Conservation (phyloP, 2,329 filamentous ascomycete species). For the Diaporthe sp. region DNA sequence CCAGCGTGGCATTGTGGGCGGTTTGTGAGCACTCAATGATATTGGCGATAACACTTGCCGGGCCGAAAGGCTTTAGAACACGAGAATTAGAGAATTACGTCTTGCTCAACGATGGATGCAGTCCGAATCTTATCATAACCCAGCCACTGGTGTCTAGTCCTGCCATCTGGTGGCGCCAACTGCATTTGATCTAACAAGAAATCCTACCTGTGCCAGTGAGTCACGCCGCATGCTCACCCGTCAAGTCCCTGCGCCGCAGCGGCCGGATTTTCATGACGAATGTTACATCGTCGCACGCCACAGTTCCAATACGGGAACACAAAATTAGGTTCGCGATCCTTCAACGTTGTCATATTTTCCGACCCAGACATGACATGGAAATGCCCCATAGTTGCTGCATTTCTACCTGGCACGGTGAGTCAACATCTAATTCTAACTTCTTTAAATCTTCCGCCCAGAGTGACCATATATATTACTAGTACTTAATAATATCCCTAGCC, state of each 20-base stretch:
- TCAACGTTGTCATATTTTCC: background rate
- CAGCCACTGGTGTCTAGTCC: background rate
- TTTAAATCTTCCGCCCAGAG: background rate
- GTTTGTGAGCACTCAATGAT: background rate
- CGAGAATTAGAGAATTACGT: background rate
- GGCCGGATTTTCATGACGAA: background rate
- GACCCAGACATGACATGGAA: background rate
- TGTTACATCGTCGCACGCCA: constrained; percentile 13
- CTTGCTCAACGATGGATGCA: background rate
- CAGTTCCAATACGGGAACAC: background rate
- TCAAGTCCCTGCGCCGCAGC: constrained; percentile 11
- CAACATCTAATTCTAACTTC: background rate
- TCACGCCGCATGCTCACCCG: constrained; percentile 7
- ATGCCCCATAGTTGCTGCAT: background rate
- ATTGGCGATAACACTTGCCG: background rate
- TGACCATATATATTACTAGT: too few relatives aligned
- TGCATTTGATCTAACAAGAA: background rate
- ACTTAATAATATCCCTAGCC: too few relatives aligned
- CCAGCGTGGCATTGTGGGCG: constrained; percentile 7
- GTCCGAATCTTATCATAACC: background rate
- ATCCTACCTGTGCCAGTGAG: background rate
- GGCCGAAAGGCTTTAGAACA: background rate
- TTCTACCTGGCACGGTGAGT: background rate
- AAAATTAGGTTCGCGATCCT: background rate
- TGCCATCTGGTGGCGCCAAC: background rate